Evolutionary conservation across 2,329 filamentous ascomycete species (phyloP), one percentile per base, ranked within the genome.

Genomic region (Aspergillus tanneri): DNA sequence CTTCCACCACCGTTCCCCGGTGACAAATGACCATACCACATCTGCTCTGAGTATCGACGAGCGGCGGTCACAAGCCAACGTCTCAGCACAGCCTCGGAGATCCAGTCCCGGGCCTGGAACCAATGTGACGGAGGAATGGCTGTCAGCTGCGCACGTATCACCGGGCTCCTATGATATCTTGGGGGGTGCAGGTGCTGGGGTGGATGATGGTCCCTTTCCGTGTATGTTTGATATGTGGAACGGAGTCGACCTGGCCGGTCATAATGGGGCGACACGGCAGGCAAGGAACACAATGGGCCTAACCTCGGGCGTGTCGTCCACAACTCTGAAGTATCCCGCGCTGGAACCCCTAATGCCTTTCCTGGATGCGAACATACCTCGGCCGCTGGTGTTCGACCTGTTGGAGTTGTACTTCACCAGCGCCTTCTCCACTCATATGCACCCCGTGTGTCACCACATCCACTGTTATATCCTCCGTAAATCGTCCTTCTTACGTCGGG

Each of bases 381-480:
- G 87, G 27, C 80, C 83, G 8, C 74, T 96, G 44, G 90, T 91
- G 6, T 96, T 90, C 72, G 90, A 96, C 66, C 76, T 96, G 35
- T 78, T 96, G 47, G 91, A 96, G 63, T 76, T 95, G 22, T 96
- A 96, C 71, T 96, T 96, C 67, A 84, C 89, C 36, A 95, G 89
- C 66, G 90, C 90, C 1, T 93, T 90, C 4, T 89, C 89, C 2
- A 85, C 87, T 4, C 87, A 91, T 67, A 87, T 93, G 77, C 90
- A 95, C 66, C 91, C 91, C 5, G 86, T 90, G 66, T 96, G 90
- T 41, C 90, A 91, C 3, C 95, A 95, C 65, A 85, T 96, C 14
- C 80, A 96, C 38, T 90, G 88, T 37, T 95, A 91, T 63, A 84
- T 96, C 48, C 90, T 96, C 71, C 83, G 91, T 55, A 95, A 93